Evolutionary conservation across 108 stramenopile genomes (phyloP).

Genomic region (Cyclotella atomus): DNA sequence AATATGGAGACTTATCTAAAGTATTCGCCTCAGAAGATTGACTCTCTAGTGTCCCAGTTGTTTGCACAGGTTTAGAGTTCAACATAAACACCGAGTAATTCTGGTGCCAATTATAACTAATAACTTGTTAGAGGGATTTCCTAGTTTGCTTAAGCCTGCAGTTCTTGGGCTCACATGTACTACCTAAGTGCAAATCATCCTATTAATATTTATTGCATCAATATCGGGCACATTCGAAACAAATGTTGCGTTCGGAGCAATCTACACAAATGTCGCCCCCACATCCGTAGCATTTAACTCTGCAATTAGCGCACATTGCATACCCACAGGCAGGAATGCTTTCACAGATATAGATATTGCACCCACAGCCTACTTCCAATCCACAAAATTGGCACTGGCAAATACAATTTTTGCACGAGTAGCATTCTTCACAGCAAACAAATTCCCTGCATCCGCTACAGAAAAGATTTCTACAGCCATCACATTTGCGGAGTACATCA

Average conservation of each 20-base stretch:
- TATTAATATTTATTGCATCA: too few relatives aligned
- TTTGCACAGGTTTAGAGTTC: constrained; percentile 17
- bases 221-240: too few relatives aligned
- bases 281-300: too few relatives aligned
- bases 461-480: background rate
- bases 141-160: too few relatives aligned
- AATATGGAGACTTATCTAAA: constrained; percentile 85
- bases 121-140: too few relatives aligned
- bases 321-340: too few relatives aligned
- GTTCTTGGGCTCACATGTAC: too few relatives aligned
- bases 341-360: background rate
- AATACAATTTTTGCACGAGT: background rate
- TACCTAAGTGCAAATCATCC: too few relatives aligned
- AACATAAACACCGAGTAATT: background rate
- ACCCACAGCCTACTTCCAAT: background rate
- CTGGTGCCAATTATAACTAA: too few relatives aligned
- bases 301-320: too few relatives aligned
- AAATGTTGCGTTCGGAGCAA: too few relatives aligned
- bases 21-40: constrained; percentile 74
- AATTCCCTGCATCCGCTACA: background rate
- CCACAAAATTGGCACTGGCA: background rate
- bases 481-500: background rate
- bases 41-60: constrained; percentile 39
- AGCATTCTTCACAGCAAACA: background rate
- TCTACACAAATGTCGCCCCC: too few relatives aligned